These are phyloP conservation scores for Neofusicoccum cordaticola DNA, from an alignment of 2,329 filamentous ascomycete species.

Conservation along the genomic window DNA sequence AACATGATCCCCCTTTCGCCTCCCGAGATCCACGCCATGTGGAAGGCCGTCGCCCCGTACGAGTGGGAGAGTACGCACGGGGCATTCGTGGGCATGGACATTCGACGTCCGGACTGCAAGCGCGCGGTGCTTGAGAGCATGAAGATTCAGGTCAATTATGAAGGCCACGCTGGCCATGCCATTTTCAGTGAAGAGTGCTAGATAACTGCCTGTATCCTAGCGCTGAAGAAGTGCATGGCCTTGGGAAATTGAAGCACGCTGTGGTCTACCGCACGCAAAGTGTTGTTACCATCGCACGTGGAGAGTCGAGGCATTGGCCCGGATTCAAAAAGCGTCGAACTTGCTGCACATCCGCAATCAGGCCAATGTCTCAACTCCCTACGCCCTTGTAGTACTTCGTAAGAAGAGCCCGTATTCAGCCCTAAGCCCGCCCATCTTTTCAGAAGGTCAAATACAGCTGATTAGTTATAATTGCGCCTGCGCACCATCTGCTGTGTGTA, in stretches of 20 bases:
- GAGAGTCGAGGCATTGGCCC: too few relatives aligned
- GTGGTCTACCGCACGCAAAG: too few relatives aligned
- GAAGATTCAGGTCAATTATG: constrained; percentile 60
- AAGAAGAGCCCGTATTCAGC: too few relatives aligned
- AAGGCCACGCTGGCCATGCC: constrained; percentile 46
- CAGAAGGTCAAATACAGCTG: not conserved
- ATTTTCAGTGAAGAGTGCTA: constrained; percentile 32
- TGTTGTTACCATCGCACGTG: too few relatives aligned
- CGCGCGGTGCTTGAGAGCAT: constrained; percentile 69
- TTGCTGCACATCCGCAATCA: too few relatives aligned
- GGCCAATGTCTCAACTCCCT: too few relatives aligned
- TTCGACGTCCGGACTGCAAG: constrained; percentile 58
- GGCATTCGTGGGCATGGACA: constrained; percentile 63
- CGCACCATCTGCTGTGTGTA: not conserved
- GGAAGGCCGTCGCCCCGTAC: constrained; percentile 61
- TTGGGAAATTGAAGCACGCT: too few relatives aligned
- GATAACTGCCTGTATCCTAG: not conserved
- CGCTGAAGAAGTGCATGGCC: too few relatives aligned
- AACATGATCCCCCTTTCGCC: constrained; percentile 71
- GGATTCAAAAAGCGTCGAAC: too few relatives aligned
- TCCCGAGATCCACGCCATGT: constrained; percentile 64
- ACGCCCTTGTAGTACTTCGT: too few relatives aligned
- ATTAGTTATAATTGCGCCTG: not conserved
- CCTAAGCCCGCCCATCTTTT: not conserved
- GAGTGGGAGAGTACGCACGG: constrained; percentile 67